Base-by-base conservation (phyloP, 192 early-diverging fungal species). In the Coemansia reversa region DNA sequence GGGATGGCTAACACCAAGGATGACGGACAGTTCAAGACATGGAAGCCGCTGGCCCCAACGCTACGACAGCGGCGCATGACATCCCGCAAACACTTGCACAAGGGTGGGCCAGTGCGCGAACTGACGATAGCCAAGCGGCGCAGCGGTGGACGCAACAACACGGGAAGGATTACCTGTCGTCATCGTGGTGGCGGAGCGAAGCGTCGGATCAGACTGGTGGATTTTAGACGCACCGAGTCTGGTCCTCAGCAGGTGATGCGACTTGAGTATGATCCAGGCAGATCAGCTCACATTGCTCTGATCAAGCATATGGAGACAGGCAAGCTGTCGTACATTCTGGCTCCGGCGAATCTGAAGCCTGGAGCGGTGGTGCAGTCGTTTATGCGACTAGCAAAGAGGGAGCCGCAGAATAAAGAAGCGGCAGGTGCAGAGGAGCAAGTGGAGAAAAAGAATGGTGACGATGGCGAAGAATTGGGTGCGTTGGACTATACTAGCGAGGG, bases 141-240 rank as follows among this genome's bases (percentile, higher is more conserved):
- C 30, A 90, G 85, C 1, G 93, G 93, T 27, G 96, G 96, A 6
- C 85, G 96, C 55, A 95, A 94, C 84, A 87, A 90, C 74, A 89
- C 87, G 8, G 96, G 96, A 12, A 82, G 84, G 27, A 93, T 98
- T 69, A 96, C 94, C 12, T 89, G 94, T 33, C 89, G 94, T 14
- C 92, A 95, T 68, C 90, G 93, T 48, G 96, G 96, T 33, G 96
- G 94, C 29, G 96, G 96, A 23, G 91, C 92, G 71, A 93, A 94
- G 72, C 86, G 90, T 47, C 87, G 92, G 48, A 86, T 96, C 66
- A 86, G 94, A 53, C 72, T 89, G 28, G 84, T 98, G 11, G 96
- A 98, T 65, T 98, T 93, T 79, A 72, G 84, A 65, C 92, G 96
- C 64, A 65, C 57, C 32, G 85, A 86, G 60, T 74, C 87, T 0